Evolutionary conservation across 2,329 filamentous ascomycete genomes (phyloP).

Genomic region (Pezicula rhizophila): DNA sequence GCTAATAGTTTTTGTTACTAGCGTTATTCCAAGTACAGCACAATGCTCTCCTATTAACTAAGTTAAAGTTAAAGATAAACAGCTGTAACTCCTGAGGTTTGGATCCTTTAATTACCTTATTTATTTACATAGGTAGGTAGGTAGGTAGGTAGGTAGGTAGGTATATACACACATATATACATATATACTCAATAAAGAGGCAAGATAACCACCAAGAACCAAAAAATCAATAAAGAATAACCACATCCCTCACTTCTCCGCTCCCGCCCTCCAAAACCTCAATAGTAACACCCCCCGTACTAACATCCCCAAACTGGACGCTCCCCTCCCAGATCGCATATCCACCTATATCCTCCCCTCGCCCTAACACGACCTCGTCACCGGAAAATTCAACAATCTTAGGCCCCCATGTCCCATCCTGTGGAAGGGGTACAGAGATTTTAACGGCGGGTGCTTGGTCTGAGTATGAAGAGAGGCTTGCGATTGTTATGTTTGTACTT

Average conservation of each 20-base stretch:
- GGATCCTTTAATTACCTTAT: too few species aligned
- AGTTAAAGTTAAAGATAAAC: too few species aligned
- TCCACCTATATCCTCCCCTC: slow-evolving; percentile 1
- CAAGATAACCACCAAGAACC: too few species aligned
- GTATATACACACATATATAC: too few species aligned
- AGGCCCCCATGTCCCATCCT: slow-evolving; percentile 12
- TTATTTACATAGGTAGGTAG: too few species aligned
- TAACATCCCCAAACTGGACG: slow-evolving; percentile 6
- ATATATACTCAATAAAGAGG: too few species aligned
- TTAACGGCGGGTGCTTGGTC: slow-evolving; percentile 1
- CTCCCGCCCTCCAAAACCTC: slow-evolving; percentile 3
- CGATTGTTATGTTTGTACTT: slow-evolving; percentile 9
- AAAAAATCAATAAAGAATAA: too few species aligned
- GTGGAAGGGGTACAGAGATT: slow-evolving; percentile 10
- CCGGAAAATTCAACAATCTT: slow-evolving; percentile 6
- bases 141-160: too few species aligned
- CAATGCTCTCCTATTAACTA: too few species aligned
- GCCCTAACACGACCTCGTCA: slow-evolving; percentile 1
- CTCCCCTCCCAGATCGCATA: slow-evolving; percentile 13
- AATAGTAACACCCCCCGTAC: slow-evolving; percentile 8
- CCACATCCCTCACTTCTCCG: neutral
- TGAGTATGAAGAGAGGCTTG: neutral
- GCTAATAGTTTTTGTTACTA: too few species aligned
- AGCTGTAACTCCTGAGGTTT: too few species aligned
- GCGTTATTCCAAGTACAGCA: too few species aligned